Evolutionary conservation across 1,284 basidiomycete species (phyloP), one percentile per base, ranked within the genome.

Genomic region (Malassezia sympodialis): DNA sequence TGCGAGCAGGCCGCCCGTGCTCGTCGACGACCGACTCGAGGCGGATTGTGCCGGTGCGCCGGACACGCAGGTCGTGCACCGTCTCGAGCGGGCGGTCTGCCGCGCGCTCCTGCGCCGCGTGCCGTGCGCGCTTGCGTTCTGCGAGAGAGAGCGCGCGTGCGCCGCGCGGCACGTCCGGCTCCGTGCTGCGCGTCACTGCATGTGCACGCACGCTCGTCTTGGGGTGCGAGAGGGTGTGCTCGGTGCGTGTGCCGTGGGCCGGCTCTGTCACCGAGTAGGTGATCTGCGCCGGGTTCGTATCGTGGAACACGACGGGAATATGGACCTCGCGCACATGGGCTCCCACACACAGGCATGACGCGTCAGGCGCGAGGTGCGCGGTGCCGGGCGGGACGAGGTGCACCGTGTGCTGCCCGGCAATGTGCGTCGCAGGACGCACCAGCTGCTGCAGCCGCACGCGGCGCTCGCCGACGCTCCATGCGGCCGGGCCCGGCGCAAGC

Each of bases 371-470:
- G 17, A 91, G 77, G 41, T 84, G 83, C 14, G 87, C 89, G 1
- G 88, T 90, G 69, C 86, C 78, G 49, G 57, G 58, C 8, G 88
- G 88, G 3, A 88, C 88, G 80, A 90, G 86, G 63, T 85, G 84
- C 49, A 91, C 84, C 2, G 88, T 90, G 69, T 90, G 87, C 75
- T 89, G 86, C 21, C 88, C 88, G 31, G 85, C 80, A n/a, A 91
- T 79, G 70, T 89, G 86, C 1, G 67, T 64, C 39, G 69, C 67
- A 8, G 67, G 68, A 28, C 72, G 71, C 39, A 77, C 64, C 37
- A 78, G 66, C 35, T 75, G 70, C 27, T 74, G 61, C 8, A 77
- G 59, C 28, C 75, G 67, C 11, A 78, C 74, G n/a, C 72, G 65
- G 14, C 68, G 66, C 60, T 76, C 76, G 46, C 67, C 35, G 8